These are phyloP conservation scores for Plantago ovata DNA, from an alignment of 257 asterid genomes.

Conservation along the genomic window DNA sequence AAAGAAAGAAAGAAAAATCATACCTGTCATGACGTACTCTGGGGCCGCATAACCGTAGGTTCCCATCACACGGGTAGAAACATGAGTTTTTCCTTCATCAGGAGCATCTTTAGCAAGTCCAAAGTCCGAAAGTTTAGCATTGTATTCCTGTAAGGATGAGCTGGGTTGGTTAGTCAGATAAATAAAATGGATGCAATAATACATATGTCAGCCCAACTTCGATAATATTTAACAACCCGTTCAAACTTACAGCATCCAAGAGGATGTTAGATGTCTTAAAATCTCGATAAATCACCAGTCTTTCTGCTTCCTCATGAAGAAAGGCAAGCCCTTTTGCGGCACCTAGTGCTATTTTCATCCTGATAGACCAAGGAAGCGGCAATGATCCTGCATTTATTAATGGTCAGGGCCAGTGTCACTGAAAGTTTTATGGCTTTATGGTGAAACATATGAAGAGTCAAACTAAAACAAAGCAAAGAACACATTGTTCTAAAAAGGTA, in stretches of 20 bases:
- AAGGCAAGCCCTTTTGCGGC: slow-evolving; percentile 64
- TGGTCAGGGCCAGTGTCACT: slow-evolving; percentile 6
- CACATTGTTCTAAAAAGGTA: too few species aligned
- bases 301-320: slow-evolving; percentile 60
- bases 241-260: slow-evolving; percentile 47
- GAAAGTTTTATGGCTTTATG: too few species aligned
- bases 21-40: slow-evolving; percentile 63
- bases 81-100: slow-evolving; percentile 66
- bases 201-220: neutral
- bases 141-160: slow-evolving; percentile 42
- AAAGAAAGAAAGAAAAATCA: neutral
- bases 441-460: too few species aligned
- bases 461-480: too few species aligned
- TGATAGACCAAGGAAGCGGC: slow-evolving; percentile 66
- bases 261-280: slow-evolving; percentile 62
- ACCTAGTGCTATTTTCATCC: slow-evolving; percentile 69
- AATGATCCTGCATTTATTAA: slow-evolving; percentile 40
- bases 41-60: slow-evolving; percentile 65
- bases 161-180: neutral
- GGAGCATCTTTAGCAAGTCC: slow-evolving; percentile 74
- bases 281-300: slow-evolving; percentile 57
- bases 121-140: slow-evolving; percentile 66
- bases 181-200: neutral
- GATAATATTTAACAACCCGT: neutral
- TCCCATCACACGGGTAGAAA: slow-evolving; percentile 61